phyloP scores from a whole-genome alignment of 1,284 basidiomycete species.

The Psilocybe mexicana region DNA sequence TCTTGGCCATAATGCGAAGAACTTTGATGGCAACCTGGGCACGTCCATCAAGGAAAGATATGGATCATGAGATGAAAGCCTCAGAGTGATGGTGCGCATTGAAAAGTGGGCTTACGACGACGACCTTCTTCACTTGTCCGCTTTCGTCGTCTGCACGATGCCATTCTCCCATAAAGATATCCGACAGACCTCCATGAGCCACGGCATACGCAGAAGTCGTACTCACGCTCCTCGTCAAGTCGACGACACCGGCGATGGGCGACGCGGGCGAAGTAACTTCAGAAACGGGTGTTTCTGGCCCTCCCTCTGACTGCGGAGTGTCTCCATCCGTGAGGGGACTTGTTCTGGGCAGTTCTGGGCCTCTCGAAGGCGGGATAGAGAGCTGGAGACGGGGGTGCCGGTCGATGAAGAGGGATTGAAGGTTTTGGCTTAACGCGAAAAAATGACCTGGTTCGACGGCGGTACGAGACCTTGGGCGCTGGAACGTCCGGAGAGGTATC shows the following conservation, averaged over 20 bases:
- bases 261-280: conserved; percentile 11
- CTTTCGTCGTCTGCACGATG: conserved; percentile 7
- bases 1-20: conserved; percentile 27
- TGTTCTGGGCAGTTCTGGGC: neutral
- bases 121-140: conserved; percentile 1
- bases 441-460: neutral
- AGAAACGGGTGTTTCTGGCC: conserved; percentile 21
- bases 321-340: conserved; percentile 1
- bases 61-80: neutral
- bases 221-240: conserved; percentile 22
- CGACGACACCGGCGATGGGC: conserved; percentile 22
- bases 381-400: conserved; percentile 14
- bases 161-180: conserved; percentile 33
- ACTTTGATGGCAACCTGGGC: conserved; percentile 35
- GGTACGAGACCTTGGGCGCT: neutral
- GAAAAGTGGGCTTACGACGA: neutral
- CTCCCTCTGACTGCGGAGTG: conserved; percentile 17
- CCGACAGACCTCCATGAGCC: conserved; percentile 33
- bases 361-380: conserved; percentile 7
- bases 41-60: neutral
- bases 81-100: neutral
- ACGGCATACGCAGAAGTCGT: conserved; percentile 20
- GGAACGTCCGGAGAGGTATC: neutral
- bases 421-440: neutral
- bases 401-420: neutral